Percentiles rank a stretch among this genome's conserved stretches.
These are phyloP conservation scores for Aspergillus funiculosus DNA, from an alignment of 495 filamentous ascomycete genomes.

Conservation along the genomic window DNA sequence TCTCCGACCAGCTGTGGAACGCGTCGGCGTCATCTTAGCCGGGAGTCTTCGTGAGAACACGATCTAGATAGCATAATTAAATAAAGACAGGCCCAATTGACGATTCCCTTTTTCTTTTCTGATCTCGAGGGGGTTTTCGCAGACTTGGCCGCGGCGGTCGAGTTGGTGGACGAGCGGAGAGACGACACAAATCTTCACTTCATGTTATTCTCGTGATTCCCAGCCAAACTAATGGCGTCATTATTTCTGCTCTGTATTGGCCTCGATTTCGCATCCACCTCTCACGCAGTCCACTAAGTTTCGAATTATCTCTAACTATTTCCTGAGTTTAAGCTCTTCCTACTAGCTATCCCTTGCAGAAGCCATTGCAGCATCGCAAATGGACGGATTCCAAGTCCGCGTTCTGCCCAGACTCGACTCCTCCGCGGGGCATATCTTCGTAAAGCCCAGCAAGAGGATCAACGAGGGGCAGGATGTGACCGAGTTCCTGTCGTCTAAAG, in stretches of 20 bases:
- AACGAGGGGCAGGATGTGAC: conserved; percentile 72
- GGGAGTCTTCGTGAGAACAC: background rate
- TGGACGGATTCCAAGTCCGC: conserved; percentile 22
- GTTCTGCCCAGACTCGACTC: conserved; percentile 29
- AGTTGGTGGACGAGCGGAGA: too few relatives aligned
- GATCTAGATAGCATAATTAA: conserved; percentile 1
- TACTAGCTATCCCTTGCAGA: too few relatives aligned
- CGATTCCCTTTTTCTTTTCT: too few relatives aligned
- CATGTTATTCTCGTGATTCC: too few relatives aligned
- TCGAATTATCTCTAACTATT: background rate
- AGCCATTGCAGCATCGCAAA: conserved; percentile 18
- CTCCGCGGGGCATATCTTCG: conserved; percentile 28
- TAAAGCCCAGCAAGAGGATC: conserved; percentile 61
- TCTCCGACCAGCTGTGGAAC: conserved; percentile 7
- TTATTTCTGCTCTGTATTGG: too few relatives aligned
- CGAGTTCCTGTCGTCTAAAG: conserved; percentile 68
- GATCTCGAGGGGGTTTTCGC: too few relatives aligned
- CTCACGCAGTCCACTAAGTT: background rate
- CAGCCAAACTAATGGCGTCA: background rate
- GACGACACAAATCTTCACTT: too few relatives aligned
- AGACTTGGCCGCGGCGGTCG: too few relatives aligned
- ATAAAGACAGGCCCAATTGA: too few relatives aligned
- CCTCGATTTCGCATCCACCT: background rate
- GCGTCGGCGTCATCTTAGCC: conserved; percentile 13
- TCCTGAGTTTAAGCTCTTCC: background rate